Evolutionary conservation across 2,329 filamentous ascomycete species (phyloP), one percentile per base, ranked within the genome.

Genomic region (Thyridium curvatum): DNA sequence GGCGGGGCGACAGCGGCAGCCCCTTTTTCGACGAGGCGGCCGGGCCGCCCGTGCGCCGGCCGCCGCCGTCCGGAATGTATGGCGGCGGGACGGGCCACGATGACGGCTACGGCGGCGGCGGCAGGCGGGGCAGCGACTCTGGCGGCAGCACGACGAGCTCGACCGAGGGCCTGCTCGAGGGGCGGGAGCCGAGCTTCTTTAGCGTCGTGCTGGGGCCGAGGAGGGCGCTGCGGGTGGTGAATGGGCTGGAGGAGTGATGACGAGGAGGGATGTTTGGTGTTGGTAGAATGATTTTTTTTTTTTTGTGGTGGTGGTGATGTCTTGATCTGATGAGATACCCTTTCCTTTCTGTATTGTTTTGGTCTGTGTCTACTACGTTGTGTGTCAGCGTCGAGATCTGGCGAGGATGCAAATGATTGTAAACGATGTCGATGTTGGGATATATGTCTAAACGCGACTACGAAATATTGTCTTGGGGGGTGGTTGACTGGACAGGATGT

Each of bases 201-300:
- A 79, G 72, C 36, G 77, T 82, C 30, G 53, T 83, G 50, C 51
- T 83, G 54, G 79, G 79, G 52, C 79, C 79, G 18, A 69, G 78
- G 55, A 65, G 79, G 55, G 83, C 77, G 53, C 60, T 84, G 60
- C 65, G 77, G 55, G 77, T 83, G 34, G 76, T 83, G 15, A 84
- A 84, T 41, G 54, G 55, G 13, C 35, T 58, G 30, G 53, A 55
- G 39, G 52, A 49, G 21, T 26, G 21, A 26, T 18, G 47, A 42
- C 17, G 43, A 49, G 37, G 35, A 35, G 18, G 40, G 36, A 38
- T 29, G 16, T 32, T 14, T 28, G 14, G 41, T 30, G 3, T 12
- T 12, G 18, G 33, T 10, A 34, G 8, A 21, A 28, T 14, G 30
- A 31, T 12, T 35, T 5, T 4, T 35, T n/a, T n/a, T n/a, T n/a